Conservation (phyloP, 176 grass and related monocot species). For the Rhynchospora pubera region DNA sequence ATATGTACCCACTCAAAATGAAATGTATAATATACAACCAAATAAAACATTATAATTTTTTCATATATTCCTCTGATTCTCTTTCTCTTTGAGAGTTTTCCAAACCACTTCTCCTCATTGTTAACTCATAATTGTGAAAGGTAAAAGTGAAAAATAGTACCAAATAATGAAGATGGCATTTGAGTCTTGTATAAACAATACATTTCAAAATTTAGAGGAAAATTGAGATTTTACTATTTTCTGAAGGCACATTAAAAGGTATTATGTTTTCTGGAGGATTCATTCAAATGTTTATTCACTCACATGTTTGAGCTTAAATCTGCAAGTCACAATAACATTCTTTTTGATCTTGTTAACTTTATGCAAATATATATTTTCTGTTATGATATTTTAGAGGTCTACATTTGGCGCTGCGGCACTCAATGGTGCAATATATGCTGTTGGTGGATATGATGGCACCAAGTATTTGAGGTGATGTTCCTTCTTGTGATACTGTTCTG, state of each 20-base stretch:
- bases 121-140: too few species aligned
- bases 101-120: too few species aligned
- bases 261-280: neutral
- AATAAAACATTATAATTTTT: neutral
- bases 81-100: too few species aligned
- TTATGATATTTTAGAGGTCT: conserved; percentile 53
- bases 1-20: neutral
- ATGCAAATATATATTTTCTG: neutral
- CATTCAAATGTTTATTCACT: neutral
- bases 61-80: too few species aligned
- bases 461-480: conserved; percentile 49
- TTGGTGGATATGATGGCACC: conserved; percentile 64
- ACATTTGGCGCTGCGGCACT: conserved; percentile 50
- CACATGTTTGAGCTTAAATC: neutral
- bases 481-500: conserved; percentile 13
- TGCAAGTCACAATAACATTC: neutral
- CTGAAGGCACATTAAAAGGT: neutral
- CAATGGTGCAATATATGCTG: conserved; percentile 59
- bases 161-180: neutral
- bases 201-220: neutral
- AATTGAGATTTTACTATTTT: neutral
- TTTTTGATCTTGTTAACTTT: neutral
- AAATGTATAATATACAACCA: neutral
- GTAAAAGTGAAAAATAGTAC: too few species aligned
- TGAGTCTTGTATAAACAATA: neutral